Base-by-base conservation (phyloP, 345 rosid genomes). In the Cardiospermum halicacabum region DNA sequence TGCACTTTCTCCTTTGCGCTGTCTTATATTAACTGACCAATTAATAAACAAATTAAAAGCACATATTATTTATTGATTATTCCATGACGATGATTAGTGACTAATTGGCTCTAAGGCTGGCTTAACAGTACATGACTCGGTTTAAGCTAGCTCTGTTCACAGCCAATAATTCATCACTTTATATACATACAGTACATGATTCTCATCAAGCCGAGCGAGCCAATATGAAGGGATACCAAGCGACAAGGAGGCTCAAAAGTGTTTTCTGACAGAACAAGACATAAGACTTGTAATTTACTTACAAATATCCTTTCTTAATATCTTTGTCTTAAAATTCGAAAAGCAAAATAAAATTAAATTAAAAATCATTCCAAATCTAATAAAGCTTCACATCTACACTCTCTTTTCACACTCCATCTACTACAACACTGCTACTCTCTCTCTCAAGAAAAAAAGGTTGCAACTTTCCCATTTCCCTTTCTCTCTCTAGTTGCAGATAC, bases 321-420 rank as follows among this genome's bases (percentile, higher is more conserved):
- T 61, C 55, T 45, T 45, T 28, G 54, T 27, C 50, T 26, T 61
- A 40, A 45, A 47, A 45, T 4, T 18, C 9, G 47, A 60, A 60
- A 5, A 34, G 10, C 39, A 34, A 5, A 47, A 49, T 43, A 45
- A 50, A 11, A 28, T 58, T 45, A 36, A 49, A 8, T 57, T 39
- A 42, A 56, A 64, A 53, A 64, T 7, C 56, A 70, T 67, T 70
- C 69, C 66, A 65, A 75, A 66, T 66, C 75, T 48, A 56, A 66
- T 1, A 34, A 2, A n/a, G 62, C 22, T 63, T 58, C 53, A 45
- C 49, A 11, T 10, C 22, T 28, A 30, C 56, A 4, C 58, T 43
- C 24, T 0, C 19, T 43, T 7, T 40, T 37, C 58, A 11, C 67
- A 12, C 74, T 53, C 42, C 39, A 19, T 5, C 57, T 49, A 15